These are phyloP conservation scores for Amanita molliuscula DNA, from an alignment of 768 basidiomycete genomes.

Conservation along the genomic window DNA sequence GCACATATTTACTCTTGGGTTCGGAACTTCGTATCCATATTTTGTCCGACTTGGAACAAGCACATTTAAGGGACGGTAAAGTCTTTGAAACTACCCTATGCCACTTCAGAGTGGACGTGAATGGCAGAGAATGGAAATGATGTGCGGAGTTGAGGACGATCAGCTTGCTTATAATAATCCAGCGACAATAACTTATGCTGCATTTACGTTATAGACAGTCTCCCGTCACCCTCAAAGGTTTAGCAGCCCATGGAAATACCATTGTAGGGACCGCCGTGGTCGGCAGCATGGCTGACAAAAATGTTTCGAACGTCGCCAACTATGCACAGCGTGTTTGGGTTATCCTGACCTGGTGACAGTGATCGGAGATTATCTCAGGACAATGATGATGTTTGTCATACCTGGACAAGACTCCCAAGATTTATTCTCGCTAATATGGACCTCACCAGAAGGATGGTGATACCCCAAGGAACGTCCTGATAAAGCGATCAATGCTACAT, in stretches of 20 bases:
- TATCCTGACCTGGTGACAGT: constrained; percentile 43
- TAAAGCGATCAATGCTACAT: constrained; percentile 5
- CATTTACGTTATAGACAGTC: neutral
- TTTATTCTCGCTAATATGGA: constrained; percentile 37
- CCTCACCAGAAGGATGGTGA: constrained; percentile 36
- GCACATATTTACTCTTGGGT: no score
- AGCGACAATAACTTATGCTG: no score
- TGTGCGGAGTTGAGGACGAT: no score
- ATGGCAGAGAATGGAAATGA: no score
- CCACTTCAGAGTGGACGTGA: no score
- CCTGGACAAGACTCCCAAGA: constrained; percentile 51
- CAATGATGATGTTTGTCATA: constrained; percentile 48
- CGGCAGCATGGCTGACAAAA: constrained; percentile 26
- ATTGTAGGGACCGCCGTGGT: constrained; percentile 36
- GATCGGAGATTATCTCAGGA: constrained; percentile 21
- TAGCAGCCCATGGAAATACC: constrained; percentile 4
- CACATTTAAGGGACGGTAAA: no score
- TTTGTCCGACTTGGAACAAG: no score
- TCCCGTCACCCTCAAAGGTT: neutral
- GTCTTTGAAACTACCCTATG: no score
- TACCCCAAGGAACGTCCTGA: constrained; percentile 28
- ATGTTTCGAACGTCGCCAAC: constrained; percentile 45
- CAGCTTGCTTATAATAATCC: no score
- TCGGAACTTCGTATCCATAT: no score
- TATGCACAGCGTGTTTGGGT: constrained; percentile 37